phyloP scores from a whole-genome alignment of 768 basidiomycete species.

The Royoungia palumana region DNA sequence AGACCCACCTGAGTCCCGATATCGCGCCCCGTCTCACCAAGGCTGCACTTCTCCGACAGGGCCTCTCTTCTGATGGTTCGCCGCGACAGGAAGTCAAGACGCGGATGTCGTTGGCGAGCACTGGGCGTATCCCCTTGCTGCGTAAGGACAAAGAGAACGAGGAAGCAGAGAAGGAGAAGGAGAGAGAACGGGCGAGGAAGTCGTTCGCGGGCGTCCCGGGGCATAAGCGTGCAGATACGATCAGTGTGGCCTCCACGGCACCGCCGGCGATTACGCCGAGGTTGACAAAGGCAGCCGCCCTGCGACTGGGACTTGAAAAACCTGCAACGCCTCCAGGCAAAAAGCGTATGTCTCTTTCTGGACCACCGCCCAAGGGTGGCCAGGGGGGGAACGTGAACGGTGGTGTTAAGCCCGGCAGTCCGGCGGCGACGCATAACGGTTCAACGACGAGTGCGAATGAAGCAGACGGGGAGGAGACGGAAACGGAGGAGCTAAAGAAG shows the following conservation, averaged over 20 bases:
- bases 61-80: conserved; percentile 41
- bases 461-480: conserved; percentile 29
- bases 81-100: conserved; percentile 18
- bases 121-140: conserved; percentile 27
- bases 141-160: conserved; percentile 28
- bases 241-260: conserved; percentile 70
- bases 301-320: conserved; percentile 55
- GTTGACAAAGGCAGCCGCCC: conserved; percentile 71
- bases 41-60: conserved; percentile 71
- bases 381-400: conserved; percentile 6
- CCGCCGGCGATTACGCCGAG: conserved; percentile 69
- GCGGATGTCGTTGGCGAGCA: conserved; percentile 35
- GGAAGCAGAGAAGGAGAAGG: conserved; percentile 48
- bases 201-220: conserved; percentile 80
- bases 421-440: conserved; percentile 10
- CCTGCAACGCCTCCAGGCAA: conserved; percentile 39
- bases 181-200: conserved; percentile 58
- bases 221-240: conserved; percentile 68
- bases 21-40: conserved; percentile 77
- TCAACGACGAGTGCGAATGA: conserved; percentile 22
- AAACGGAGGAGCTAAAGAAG: conserved; percentile 24
- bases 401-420: conserved; percentile 2
- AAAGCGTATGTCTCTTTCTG: conserved; percentile 35
- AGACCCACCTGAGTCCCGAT: conserved; percentile 57
- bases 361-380: conserved; percentile 9